A percentile compares a stretch with the other conserved stretches of the same genome.
These are phyloP conservation scores for Trebouxia sp. DNA, from an alignment of 139 green algal species.

Conservation along the genomic window DNA sequence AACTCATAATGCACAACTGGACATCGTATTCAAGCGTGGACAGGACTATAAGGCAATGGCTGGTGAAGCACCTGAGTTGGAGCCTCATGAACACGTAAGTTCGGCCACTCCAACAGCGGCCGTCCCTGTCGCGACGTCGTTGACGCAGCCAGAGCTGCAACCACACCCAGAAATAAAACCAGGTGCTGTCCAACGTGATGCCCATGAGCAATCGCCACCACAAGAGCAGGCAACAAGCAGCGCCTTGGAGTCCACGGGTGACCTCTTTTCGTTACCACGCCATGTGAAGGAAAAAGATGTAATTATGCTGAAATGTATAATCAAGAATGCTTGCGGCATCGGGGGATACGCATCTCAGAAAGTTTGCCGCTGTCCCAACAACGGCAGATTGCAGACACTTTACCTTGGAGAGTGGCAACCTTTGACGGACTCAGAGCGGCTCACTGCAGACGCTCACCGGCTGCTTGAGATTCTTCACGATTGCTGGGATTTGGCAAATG, in stretches of 20 bases:
- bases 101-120: slow-evolving; percentile 2
- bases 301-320: no score
- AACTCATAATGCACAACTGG: no score
- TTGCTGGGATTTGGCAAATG: no score
- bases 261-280: not conserved
- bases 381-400: no score
- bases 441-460: not conserved
- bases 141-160: not conserved
- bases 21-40: not conserved
- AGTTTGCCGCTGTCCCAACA: no score
- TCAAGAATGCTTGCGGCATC: no score
- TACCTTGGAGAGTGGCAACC: not conserved
- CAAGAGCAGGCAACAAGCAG: not conserved
- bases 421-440: no score
- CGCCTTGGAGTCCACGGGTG: not conserved
- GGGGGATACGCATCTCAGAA: no score
- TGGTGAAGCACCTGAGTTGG: not conserved
- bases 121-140: not conserved
- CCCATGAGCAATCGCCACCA: not conserved
- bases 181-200: not conserved
- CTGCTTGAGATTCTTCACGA: not conserved
- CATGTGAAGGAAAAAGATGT: no score
- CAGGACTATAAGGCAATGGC: not conserved
- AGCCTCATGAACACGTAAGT: not conserved
- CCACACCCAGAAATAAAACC: not conserved